Evolutionary conservation across 2,329 filamentous ascomycete species (phyloP).

Genomic region (Apiospora marii): DNA sequence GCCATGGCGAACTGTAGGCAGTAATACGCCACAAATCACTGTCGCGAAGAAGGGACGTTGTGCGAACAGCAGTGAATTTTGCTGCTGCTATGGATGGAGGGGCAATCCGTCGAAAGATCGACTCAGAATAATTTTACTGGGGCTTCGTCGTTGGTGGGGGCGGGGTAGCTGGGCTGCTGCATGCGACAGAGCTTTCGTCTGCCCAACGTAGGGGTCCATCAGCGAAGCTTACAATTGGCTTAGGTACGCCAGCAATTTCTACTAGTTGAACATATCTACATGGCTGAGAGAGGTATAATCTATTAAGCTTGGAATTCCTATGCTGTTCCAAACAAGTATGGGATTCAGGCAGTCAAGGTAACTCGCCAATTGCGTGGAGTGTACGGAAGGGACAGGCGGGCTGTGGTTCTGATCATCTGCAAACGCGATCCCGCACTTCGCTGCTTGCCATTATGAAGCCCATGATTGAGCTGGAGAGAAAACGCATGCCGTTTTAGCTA

Average conservation of each 20-base stretch:
- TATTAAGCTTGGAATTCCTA: too few species aligned
- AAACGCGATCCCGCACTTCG: too few species aligned
- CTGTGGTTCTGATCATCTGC: neutral
- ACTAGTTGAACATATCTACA: too few species aligned
- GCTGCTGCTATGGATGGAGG: constrained; percentile 1
- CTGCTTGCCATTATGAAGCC: too few species aligned
- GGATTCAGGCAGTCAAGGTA: too few species aligned
- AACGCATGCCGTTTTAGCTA: too few species aligned
- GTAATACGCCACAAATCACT: neutral
- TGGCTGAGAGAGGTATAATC: too few species aligned
- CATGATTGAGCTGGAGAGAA: too few species aligned
- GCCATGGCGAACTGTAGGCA: constrained; percentile 51
- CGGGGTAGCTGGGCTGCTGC: neutral
- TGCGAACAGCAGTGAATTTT: neutral
- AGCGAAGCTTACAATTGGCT: too few species aligned
- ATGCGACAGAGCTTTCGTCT: neutral
- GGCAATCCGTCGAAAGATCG: neutral
- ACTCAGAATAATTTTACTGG: constrained; percentile 16
- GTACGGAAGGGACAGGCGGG: neutral
- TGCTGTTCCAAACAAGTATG: too few species aligned
- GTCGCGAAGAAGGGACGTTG: neutral
- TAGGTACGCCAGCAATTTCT: too few species aligned
- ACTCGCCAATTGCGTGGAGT: too few species aligned
- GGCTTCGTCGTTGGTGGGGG: constrained; percentile 11
- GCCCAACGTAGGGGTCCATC: neutral